Conservation (phyloP, 2,329 filamentous ascomycete species). For the Elsinoe batatas region DNA sequence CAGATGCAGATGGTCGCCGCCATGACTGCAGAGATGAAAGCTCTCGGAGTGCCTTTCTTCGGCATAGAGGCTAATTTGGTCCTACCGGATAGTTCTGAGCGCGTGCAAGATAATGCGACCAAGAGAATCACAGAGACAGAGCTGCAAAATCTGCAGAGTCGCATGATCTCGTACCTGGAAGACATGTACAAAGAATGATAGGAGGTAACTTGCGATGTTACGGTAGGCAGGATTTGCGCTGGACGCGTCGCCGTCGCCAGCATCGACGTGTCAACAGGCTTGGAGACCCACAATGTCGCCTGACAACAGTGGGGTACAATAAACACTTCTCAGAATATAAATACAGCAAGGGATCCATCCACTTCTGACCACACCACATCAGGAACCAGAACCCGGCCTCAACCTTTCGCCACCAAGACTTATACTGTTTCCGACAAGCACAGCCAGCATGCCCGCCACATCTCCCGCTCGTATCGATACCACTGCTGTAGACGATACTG, state of each 20-base stretch:
- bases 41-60: constrained; percentile 53
- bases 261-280: not conserved
- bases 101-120: constrained; percentile 16
- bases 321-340: not conserved
- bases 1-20: constrained; percentile 50
- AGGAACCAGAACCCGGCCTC: too few species aligned
- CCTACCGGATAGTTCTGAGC: constrained; percentile 21
- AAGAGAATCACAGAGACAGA: constrained; percentile 25
- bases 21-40: constrained; percentile 46
- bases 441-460: too few species aligned
- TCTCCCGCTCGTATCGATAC: too few species aligned
- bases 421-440: too few species aligned
- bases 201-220: not conserved
- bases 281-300: not conserved
- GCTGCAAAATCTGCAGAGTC: constrained; percentile 25
- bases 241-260: not conserved
- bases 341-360: too few species aligned
- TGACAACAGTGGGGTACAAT: not conserved
- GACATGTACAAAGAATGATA: constrained; percentile 29
- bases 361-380: too few species aligned
- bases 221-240: not conserved
- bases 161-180: constrained; percentile 31
- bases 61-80: constrained; percentile 40
- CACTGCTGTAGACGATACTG: too few species aligned
- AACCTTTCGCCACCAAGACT: too few species aligned